These are phyloP conservation scores for Pisolithus microcarpus DNA, from an alignment of 768 basidiomycete genomes.

Conservation along the genomic window DNA sequence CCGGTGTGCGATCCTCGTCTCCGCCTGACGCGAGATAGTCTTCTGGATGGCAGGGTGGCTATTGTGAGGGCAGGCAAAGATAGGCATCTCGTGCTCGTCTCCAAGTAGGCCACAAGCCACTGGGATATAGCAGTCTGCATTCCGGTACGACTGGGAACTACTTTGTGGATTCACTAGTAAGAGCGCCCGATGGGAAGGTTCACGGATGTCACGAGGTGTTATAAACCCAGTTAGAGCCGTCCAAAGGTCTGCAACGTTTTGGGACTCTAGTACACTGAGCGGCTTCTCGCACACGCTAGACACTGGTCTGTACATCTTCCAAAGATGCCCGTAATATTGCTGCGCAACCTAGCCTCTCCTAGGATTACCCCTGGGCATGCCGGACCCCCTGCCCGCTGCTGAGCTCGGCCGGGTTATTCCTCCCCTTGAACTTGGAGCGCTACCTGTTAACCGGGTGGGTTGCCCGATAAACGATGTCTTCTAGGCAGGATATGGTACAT, in stretches of 20 bases:
- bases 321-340: background rate
- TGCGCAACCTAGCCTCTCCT: slow-evolving; percentile 15
- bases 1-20: slow-evolving; percentile 45
- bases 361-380: slow-evolving; percentile 17
- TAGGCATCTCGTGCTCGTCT: slow-evolving; percentile 51
- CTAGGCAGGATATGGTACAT: slow-evolving; percentile 4
- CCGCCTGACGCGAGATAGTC: slow-evolving; percentile 35
- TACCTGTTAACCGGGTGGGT: slow-evolving; percentile 22
- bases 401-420: slow-evolving; percentile 20
- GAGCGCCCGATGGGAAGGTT: too few relatives aligned
- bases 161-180: background rate
- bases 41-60: slow-evolving; percentile 56
- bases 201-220: too few relatives aligned
- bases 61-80: slow-evolving; percentile 73
- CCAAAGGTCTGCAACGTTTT: too few relatives aligned
- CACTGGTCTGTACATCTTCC: background rate
- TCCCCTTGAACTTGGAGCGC: slow-evolving; percentile 8
- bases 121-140: background rate
- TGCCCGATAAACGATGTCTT: slow-evolving; percentile 13
- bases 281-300: background rate
- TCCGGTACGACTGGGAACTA: background rate
- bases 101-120: slow-evolving; percentile 18
- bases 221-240: too few relatives aligned
- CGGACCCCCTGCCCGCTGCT: slow-evolving; percentile 19
- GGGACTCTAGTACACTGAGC: too few relatives aligned